A percentile compares a stretch with the other conserved stretches of the same genome.
Evolutionary conservation across 345 rosid species (phyloP).

Genomic region (Brassica carinata): DNA sequence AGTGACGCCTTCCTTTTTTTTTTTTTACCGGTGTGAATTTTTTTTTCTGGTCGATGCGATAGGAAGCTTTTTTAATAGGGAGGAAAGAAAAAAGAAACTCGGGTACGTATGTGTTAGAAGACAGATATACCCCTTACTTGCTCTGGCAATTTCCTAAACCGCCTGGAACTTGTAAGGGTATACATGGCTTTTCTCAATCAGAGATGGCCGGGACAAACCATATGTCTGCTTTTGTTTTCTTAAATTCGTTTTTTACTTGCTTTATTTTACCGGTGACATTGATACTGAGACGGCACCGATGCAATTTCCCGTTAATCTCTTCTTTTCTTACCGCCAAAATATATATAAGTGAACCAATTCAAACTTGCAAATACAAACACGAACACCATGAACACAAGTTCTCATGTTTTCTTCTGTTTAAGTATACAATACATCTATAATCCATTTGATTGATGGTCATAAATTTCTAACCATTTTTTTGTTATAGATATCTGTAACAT

Average conservation of each 20-base stretch:
- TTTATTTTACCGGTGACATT: conserved; percentile 5
- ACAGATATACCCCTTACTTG: conserved; percentile 27
- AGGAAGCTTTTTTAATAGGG: neutral
- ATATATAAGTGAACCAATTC: conserved; percentile 11
- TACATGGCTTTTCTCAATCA: neutral
- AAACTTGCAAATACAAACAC: conserved; percentile 23
- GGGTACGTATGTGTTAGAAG: conserved; percentile 15
- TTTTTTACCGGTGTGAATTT: conserved; percentile 31
- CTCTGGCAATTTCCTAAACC: conserved; percentile 1
- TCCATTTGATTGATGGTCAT: neutral
- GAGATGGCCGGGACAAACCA: conserved; percentile 5
- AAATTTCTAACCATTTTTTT: neutral
- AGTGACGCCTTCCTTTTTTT: conserved; percentile 9
- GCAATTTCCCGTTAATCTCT: conserved; percentile 15
- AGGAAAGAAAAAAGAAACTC: conserved; percentile 9
- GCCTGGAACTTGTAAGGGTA: conserved; percentile 3
- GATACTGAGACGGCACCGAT: neutral
- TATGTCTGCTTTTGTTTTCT: conserved; percentile 11
- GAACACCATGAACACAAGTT: conserved; percentile 1
- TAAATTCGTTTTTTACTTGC: neutral
- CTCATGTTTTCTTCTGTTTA: neutral
- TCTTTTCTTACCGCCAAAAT: conserved; percentile 38
- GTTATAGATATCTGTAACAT: neutral
- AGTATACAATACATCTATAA: neutral
- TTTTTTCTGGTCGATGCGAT: neutral